Evolutionary conservation across 768 basidiomycete species (phyloP).

Genomic region (Phylloporus scabripes): DNA sequence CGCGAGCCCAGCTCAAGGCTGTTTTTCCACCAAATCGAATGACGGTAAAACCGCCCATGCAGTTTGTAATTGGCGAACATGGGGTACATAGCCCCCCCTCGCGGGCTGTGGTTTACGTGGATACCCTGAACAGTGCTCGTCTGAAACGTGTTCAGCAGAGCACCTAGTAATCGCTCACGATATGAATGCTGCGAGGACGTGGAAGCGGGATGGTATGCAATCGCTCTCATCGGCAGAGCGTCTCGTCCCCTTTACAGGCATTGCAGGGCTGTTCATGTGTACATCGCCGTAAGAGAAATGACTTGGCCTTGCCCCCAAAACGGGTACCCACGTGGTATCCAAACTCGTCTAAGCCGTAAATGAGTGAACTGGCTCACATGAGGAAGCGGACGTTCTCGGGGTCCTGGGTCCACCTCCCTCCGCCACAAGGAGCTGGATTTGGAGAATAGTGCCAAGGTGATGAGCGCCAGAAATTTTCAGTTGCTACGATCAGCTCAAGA

Average conservation of each 20-base stretch:
- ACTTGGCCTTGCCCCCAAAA: neutral
- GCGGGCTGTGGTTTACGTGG: slow-evolving; percentile 28
- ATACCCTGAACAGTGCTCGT: slow-evolving; percentile 20
- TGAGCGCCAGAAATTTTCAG: slow-evolving; percentile 15
- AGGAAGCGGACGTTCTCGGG: slow-evolving; percentile 15
- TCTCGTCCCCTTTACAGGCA: slow-evolving; percentile 19
- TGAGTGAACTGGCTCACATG: slow-evolving; percentile 21
- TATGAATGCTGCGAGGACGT: slow-evolving; percentile 23
- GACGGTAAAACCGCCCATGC: slow-evolving; percentile 12
- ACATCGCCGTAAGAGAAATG: slow-evolving; percentile 10
- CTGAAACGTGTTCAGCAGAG: slow-evolving; percentile 20
- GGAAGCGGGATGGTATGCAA: slow-evolving; percentile 22
- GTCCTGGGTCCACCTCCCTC: slow-evolving; percentile 16
- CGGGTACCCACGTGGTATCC: slow-evolving; percentile 16
- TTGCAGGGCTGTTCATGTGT: slow-evolving; percentile 1
- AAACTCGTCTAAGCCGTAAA: slow-evolving; percentile 1
- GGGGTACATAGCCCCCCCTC: slow-evolving; percentile 16
- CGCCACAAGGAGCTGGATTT: slow-evolving; percentile 12
- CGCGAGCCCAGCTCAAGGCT: slow-evolving; percentile 12
- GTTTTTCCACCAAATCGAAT: slow-evolving; percentile 5
- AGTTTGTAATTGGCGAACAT: slow-evolving; percentile 16
- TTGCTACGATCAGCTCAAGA: slow-evolving; percentile 3
- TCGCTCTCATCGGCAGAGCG: slow-evolving; percentile 17
- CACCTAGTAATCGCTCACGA: slow-evolving; percentile 8
- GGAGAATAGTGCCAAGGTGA: slow-evolving; percentile 14